A percentile compares a stretch with the other conserved stretches of the same genome.
These are phyloP conservation scores for Aspergillus carlsbadensis DNA, from an alignment of 495 filamentous ascomycete species.

Conservation along the genomic window DNA sequence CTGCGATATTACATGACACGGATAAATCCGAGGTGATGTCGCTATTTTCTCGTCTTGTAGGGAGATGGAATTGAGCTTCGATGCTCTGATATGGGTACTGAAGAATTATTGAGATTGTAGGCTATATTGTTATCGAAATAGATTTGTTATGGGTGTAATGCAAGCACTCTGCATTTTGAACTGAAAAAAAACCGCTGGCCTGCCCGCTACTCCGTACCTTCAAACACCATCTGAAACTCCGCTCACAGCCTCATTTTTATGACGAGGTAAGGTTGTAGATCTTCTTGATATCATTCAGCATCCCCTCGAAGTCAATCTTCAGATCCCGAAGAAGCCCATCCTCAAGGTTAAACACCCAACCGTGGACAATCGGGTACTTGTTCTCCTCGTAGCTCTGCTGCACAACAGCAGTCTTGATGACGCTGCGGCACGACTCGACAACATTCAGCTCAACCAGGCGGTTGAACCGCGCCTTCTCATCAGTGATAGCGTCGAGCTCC, in stretches of 20 bases:
- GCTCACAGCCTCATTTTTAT: not conserved
- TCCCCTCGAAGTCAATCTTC: constrained; percentile 35
- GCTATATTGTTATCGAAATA: not conserved
- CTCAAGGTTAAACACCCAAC: constrained; percentile 62
- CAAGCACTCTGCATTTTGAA: not conserved
- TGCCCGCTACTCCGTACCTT: constrained; percentile 3
- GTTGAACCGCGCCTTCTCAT: constrained; percentile 42
- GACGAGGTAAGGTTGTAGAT: constrained; percentile 27
- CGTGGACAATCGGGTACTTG: constrained; percentile 67
- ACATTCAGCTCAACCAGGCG: constrained; percentile 69
- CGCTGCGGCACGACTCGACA: constrained; percentile 55
- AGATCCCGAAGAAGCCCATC: constrained; percentile 57
- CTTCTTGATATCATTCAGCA: constrained; percentile 31
- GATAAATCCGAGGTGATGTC: no score
- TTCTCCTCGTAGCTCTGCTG: constrained; percentile 62
- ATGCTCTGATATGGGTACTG: not conserved
- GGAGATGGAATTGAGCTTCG: not conserved
- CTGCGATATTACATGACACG: no score
- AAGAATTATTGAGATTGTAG: not conserved
- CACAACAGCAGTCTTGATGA: constrained; percentile 59
- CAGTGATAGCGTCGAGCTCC: constrained; percentile 49
- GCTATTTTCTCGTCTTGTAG: no score
- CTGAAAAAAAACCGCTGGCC: not conserved
- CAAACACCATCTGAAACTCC: not conserved
- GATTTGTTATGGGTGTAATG: not conserved